Percentiles rank a stretch among this genome's conserved stretches.
These are phyloP conservation scores for Leavenworthia alabamica DNA, from an alignment of 345 rosid genomes.

Conservation along the genomic window DNA sequence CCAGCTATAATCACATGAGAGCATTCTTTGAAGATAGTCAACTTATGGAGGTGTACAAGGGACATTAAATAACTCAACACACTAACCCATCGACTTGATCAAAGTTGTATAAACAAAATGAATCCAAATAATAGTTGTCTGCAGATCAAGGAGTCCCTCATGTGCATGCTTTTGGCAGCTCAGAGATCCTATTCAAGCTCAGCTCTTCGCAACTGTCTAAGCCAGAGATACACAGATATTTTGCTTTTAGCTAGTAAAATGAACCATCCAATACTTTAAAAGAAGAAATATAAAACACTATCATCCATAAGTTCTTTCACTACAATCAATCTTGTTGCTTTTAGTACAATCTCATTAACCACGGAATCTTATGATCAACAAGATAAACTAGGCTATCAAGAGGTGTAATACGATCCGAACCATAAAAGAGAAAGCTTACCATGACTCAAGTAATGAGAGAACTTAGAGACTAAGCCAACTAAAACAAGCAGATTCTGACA, in stretches of 20 bases:
- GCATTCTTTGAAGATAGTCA: no score
- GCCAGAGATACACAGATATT: neutral
- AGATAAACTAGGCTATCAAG: neutral
- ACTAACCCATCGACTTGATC: neutral
- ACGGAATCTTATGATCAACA: slow-evolving; percentile 6
- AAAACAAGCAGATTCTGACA: slow-evolving; percentile 20
- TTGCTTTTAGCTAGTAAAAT: neutral
- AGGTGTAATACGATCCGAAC: neutral
- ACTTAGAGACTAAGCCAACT: slow-evolving; percentile 18
- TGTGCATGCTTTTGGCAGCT: neutral
- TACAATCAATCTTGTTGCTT: slow-evolving; percentile 4
- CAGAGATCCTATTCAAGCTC: slow-evolving; percentile 6
- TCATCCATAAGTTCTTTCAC: slow-evolving; percentile 11
- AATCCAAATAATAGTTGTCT: no score
- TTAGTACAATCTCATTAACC: slow-evolving; percentile 16
- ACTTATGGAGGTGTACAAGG: no score
- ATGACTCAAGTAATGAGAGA: slow-evolving; percentile 5
- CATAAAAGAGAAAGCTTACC: slow-evolving; percentile 1
- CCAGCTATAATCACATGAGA: neutral
- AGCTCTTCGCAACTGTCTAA: slow-evolving; percentile 4
- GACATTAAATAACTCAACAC: neutral
- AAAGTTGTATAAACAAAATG: no score
- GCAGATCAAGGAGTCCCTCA: no score
- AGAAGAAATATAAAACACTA: neutral
- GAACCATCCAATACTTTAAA: slow-evolving; percentile 7